Percentiles rank a stretch among this genome's conserved stretches.
Conservation (phyloP, 202 grass and related monocot genomes). For the Zizania palustris region DNA sequence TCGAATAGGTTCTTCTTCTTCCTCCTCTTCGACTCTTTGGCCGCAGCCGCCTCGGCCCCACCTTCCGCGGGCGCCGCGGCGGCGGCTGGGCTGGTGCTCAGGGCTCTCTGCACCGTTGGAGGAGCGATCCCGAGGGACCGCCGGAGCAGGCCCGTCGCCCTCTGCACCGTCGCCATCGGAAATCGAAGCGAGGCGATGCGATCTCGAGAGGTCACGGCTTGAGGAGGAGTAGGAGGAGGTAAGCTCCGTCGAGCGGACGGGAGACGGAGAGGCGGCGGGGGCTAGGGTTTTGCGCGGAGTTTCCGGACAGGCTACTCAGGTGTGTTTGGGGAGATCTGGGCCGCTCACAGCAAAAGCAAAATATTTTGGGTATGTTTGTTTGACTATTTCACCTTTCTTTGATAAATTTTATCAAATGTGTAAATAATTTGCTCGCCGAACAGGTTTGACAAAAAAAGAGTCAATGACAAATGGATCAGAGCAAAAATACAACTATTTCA, state of each 20-base stretch:
- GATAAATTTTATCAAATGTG: no score
- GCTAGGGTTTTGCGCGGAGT: constrained; percentile 41
- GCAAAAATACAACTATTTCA: no score
- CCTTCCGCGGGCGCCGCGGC: not conserved
- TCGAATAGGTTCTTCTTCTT: constrained; percentile 86
- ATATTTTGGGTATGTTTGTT: no score
- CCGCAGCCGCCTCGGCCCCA: not conserved
- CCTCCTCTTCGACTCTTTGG: constrained; percentile 48
- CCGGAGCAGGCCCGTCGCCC: constrained; percentile 34
- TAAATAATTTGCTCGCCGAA: no score
- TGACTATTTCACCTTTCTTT: no score
- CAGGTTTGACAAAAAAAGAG: no score
- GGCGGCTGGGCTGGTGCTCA: constrained; percentile 27
- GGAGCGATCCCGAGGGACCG: constrained; percentile 24
- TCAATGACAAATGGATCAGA: no score
- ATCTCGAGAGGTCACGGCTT: not conserved
- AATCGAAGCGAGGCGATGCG: not conserved
- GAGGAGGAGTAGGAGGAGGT: not conserved
- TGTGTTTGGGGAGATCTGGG: not conserved
- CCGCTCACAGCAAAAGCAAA: not conserved
- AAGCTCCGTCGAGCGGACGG: constrained; percentile 13
- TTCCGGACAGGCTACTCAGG: not conserved
- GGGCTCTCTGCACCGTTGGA: constrained; percentile 33
- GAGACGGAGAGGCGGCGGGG: constrained; percentile 17
- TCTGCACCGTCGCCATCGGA: constrained; percentile 37